Base-by-base conservation (phyloP, 2,329 filamentous ascomycete species). In the Basipetospora sp. region DNA sequence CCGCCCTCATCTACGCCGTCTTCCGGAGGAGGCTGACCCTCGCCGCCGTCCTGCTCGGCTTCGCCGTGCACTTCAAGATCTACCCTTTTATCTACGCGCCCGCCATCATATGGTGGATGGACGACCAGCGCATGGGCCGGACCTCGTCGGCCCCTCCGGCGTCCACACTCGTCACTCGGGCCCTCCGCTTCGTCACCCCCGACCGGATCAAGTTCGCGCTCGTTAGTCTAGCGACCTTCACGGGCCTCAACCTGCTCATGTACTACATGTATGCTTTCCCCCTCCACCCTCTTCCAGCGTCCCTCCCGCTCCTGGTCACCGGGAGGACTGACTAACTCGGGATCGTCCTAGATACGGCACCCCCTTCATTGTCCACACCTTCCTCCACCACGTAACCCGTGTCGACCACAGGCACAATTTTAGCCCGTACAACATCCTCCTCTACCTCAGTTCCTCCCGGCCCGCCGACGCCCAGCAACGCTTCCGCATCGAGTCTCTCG, bases 391-490 rank as follows among this genome's bases (percentile, higher is more conserved):
- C 56, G 65, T 96, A 43, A 86, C 80, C 4, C 80, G 90, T 42
- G 80, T 94, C 55, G 90, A 98, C 55, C 90, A 98, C 59, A 80
- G 90, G 11, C 90, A 98, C 63, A 98, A 98, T 62, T 98, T 98
- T 62, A 94, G 87, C 8, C 83, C 86, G 2, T 98, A 96, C 66
- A 94, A 94, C 56, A 82, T 78, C 1, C 69, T 94, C 6, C 71
- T 98, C 3, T 94, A 98, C 55, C 71, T 94, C 30, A 78, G 77
- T 35, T 93, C 90, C 0, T 76, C 82, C 2, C 58, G 64, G 2
- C 55, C 64, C 0, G 55, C 62, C 0, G 49, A 56, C 2, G 31
- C 22, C 2, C 20, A 20, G 11, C 11, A 28, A 2, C 48, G 57
- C 14, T 27, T 70, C 32, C 54, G 56, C 55, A 55, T 87, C 36